Percentiles rank a stretch among this genome's conserved stretches.
phyloP scores from a whole-genome alignment of 805 yeast genomes.

The Candida xyloterini region DNA sequence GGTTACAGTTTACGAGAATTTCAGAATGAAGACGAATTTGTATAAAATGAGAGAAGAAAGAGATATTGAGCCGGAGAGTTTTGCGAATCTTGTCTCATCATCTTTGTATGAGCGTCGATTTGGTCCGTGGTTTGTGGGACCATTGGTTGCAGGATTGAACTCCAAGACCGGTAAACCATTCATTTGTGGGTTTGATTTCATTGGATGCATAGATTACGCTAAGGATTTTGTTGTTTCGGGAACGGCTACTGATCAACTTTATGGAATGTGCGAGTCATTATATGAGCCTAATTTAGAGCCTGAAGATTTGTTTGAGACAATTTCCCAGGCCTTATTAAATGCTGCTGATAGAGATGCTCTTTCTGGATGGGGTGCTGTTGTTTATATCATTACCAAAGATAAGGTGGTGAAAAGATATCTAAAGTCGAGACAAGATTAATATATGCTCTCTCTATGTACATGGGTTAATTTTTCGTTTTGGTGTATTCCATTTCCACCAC shows the following conservation, averaged over 20 bases:
- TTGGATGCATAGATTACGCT: constrained; percentile 95
- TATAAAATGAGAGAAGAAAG: constrained; percentile 92
- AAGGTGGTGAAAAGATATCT: constrained; percentile 83
- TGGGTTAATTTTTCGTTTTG: constrained; percentile 4
- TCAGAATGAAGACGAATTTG: constrained; percentile 80
- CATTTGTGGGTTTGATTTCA: constrained; percentile 91
- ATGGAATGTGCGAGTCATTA: constrained; percentile 97
- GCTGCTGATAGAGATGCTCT: constrained; percentile 97
- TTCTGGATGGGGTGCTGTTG: constrained; percentile 98
- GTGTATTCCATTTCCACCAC: constrained; percentile 53
- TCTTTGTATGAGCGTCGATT: constrained; percentile 87
- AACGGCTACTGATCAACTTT: constrained; percentile 93
- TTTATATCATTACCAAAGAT: constrained; percentile 87
- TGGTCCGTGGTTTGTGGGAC: constrained; percentile 97
- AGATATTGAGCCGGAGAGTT: constrained; percentile 85
- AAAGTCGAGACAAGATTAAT: constrained; percentile 91
- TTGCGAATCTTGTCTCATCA: constrained; percentile 88
- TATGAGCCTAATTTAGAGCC: constrained; percentile 94
- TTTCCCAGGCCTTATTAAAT: constrained; percentile 86
- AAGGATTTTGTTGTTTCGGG: constrained; percentile 94
- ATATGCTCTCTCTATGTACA: constrained; percentile 14
- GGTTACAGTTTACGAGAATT: constrained; percentile 73
- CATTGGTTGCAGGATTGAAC: constrained; percentile 92
- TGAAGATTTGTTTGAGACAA: constrained; percentile 93
- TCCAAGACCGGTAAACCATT: constrained; percentile 82